Conservation (phyloP, 1,284 basidiomycete genomes). For the Ganoderma meredithae region DNA sequence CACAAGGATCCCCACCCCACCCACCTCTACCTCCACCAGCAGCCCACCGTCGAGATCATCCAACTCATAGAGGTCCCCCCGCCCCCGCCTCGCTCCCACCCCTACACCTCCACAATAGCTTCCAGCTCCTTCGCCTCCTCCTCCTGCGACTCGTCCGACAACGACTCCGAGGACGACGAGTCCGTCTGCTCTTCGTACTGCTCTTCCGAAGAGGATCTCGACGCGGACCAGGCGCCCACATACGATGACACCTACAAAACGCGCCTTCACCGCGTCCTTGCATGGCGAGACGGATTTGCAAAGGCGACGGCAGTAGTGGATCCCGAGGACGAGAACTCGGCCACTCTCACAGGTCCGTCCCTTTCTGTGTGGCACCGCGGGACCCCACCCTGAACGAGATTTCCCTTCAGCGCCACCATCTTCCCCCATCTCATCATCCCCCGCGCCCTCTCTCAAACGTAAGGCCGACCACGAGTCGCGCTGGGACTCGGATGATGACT, state of each 20-base stretch:
- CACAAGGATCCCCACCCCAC: conserved; percentile 44
- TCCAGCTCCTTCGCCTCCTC: conserved; percentile 48
- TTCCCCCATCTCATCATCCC: conserved; percentile 31
- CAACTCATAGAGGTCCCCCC: conserved; percentile 74
- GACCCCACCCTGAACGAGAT: conserved; percentile 19
- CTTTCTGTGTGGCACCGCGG: conserved; percentile 15
- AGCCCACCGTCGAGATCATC: conserved; percentile 68
- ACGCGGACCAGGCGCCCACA: conserved; percentile 40
- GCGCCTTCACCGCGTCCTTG: conserved; percentile 62
- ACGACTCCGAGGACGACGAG: conserved; percentile 51
- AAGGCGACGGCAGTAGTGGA: conserved; percentile 36
- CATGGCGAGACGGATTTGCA: conserved; percentile 61
- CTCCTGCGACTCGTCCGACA: conserved; percentile 46
- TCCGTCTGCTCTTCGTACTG: conserved; percentile 65
- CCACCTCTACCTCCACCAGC: conserved; percentile 59
- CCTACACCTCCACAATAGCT: conserved; percentile 42
- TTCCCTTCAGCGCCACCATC: conserved; percentile 30
- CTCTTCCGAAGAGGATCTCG: conserved; percentile 58
- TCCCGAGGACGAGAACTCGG: conserved; percentile 22
- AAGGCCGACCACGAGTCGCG: conserved; percentile 48
- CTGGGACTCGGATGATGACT: conserved; percentile 52
- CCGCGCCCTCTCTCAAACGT: conserved; percentile 48
- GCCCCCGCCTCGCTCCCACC: conserved; percentile 57
- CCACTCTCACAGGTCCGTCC: conserved; percentile 34
- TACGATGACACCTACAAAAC: conserved; percentile 59